Evolutionary conservation across 305 asterid species (phyloP).

Genomic region (Ajuga reptans): DNA sequence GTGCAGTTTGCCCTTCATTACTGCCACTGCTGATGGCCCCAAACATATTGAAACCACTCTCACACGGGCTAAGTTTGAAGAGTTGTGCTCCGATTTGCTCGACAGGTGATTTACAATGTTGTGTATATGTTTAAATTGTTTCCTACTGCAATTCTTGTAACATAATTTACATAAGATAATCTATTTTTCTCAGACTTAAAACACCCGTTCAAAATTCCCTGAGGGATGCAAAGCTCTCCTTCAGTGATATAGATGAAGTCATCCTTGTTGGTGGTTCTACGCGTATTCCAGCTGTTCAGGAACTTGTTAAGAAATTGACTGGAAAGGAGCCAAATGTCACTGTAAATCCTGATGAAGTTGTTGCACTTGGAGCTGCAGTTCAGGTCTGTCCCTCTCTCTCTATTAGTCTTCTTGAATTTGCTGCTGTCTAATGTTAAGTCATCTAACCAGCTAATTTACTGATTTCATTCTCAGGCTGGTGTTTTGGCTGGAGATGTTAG

Average conservation of each 20-base stretch:
- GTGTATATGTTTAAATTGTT: not conserved
- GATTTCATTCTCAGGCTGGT: constrained; percentile 57
- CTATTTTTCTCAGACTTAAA: constrained; percentile 43
- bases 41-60: constrained; percentile 86
- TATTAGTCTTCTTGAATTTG: not conserved
- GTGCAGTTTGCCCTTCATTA: constrained; percentile 79
- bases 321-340: constrained; percentile 94
- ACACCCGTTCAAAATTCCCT: constrained; percentile 81
- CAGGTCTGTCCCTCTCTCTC: constrained; percentile 39
- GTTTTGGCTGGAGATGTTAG: constrained; percentile 92
- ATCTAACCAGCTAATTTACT: not conserved
- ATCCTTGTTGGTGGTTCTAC: constrained; percentile 96
- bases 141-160: not conserved
- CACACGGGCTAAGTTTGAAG: constrained; percentile 83
- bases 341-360: constrained; percentile 95
- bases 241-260: constrained; percentile 76
- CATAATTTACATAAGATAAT: not conserved
- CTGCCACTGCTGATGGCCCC: constrained; percentile 95
- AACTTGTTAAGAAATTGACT: constrained; percentile 73
- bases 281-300: constrained; percentile 94
- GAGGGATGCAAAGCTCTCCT: constrained; percentile 85
- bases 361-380: constrained; percentile 99
- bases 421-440: not conserved
- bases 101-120: constrained; percentile 51
- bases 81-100: constrained; percentile 77